Base-by-base conservation (phyloP, 148 eudicot genomes). In the Heliosperma pusillum region DNA sequence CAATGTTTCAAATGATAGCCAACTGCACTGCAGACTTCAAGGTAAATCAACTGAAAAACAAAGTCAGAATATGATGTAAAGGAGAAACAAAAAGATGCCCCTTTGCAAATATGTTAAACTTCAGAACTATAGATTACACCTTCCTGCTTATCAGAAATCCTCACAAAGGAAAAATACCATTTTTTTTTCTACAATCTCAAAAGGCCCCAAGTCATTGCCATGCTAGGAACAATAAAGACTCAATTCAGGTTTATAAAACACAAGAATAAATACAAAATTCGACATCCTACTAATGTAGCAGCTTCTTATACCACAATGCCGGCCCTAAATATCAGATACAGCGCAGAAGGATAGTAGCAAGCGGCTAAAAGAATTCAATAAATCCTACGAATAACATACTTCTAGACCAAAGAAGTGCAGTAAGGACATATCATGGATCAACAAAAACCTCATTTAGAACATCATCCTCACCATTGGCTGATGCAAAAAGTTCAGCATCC, bases 401-500 rank as follows among this genome's bases (percentile, higher is more conserved):
- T 74, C 44, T 36, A 36, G 53, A 70, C 66, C 66, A 17, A 81
- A 36, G 68, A 65, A 25, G 19, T 36, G 42, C 42, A 36, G 7
- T 6, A 10, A 36, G 64, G 66, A 36, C 40, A 76, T 71, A 71
- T 77, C 83, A 88, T 72, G 93, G 86, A 85, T 89, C 93, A 86
- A 87, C 85, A 83, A 88, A 90, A 78, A 87, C 89, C 78, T 94
- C 97, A 86, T 90, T 87, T 50, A 87, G 42, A 17, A 82, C 89
- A 85, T 91, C 87, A 78, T 91, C 89, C 86, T 94, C 98, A 75
- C 97, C 91, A 52, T 88, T 88, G 69, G 83, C 79, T 73, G 85
- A 75, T 26, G 86, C 76, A 52, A 91, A 89, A 50, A 90, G 79
- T 76, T 90, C 98, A 0, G 85, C 87, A 76, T 94, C 97, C 80